These are phyloP conservation scores for Amphibolis antarctica DNA, from an alignment of 106 monocot species.

Conservation along the genomic window DNA sequence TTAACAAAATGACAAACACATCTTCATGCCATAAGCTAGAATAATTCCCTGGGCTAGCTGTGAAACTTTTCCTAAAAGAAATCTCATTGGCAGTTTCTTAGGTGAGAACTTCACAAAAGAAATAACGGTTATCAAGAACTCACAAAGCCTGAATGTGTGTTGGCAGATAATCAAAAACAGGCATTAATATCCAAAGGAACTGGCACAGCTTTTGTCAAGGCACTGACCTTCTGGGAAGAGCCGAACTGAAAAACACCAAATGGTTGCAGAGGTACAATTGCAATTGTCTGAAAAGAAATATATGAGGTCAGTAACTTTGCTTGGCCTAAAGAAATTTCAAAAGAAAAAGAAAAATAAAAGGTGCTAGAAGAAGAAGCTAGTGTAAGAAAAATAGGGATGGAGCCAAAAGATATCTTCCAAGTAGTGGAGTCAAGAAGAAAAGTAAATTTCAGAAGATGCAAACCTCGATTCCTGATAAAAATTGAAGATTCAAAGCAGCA, in stretches of 20 bases:
- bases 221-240: slow-evolving; percentile 25
- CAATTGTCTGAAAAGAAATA: slow-evolving; percentile 22
- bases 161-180: background rate
- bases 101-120: no score
- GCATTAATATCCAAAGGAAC: no score
- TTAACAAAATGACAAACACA: no score
- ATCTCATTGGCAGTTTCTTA: no score
- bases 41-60: no score
- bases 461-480: slow-evolving; percentile 50
- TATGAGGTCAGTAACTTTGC: background rate
- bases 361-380: background rate
- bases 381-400: background rate
- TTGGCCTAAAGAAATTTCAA: background rate
- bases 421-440: background rate
- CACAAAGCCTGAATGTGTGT: no score
- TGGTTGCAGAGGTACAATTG: slow-evolving; percentile 19
- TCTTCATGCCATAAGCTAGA: no score
- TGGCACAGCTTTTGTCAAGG: background rate
- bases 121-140: no score
- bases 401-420: background rate
- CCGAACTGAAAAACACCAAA: slow-evolving; percentile 31
- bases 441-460: background rate
- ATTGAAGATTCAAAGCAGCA: slow-evolving; percentile 30
- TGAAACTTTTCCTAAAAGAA: no score
- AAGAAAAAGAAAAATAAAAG: background rate